phyloP scores from a whole-genome alignment of 192 early-diverging fungal genomes.

The Paraglomus brasilianum region DNA sequence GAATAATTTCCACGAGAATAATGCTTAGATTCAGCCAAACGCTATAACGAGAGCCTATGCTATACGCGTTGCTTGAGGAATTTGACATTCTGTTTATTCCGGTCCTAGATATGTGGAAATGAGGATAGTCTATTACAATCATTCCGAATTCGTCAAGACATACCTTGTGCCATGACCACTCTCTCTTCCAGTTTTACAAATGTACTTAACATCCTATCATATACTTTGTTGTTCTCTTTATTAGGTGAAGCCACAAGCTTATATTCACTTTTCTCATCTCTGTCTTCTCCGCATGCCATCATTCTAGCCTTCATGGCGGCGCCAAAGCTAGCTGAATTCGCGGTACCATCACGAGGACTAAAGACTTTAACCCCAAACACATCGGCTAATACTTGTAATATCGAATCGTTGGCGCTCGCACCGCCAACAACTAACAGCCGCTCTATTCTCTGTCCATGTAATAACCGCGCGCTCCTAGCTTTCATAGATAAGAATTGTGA shows the following conservation, averaged over 20 bases:
- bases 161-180: background rate
- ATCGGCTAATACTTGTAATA: slow-evolving; percentile 64
- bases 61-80: too few species aligned
- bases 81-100: too few species aligned
- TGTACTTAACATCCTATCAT: slow-evolving; percentile 9
- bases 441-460: background rate
- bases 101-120: too few species aligned
- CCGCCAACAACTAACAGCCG: slow-evolving; percentile 74
- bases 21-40: too few species aligned
- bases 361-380: slow-evolving; percentile 72
- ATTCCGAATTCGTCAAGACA: too few species aligned
- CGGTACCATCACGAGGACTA: slow-evolving; percentile 34
- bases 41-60: too few species aligned
- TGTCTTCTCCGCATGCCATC: background rate
- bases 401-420: slow-evolving; percentile 56
- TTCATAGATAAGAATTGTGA: slow-evolving; percentile 74
- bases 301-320: slow-evolving; percentile 52
- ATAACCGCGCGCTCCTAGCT: slow-evolving; percentile 42
- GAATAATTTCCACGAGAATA: too few species aligned
- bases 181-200: slow-evolving; percentile 15
- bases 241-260: background rate
- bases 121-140: too few species aligned
- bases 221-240: slow-evolving; percentile 2
- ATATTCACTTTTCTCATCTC: background rate
- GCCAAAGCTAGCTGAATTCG: slow-evolving; percentile 61